Evolutionary conservation across 164 flowering plant genomes (phyloP).

Genomic region (Hamamelis virginiana): DNA sequence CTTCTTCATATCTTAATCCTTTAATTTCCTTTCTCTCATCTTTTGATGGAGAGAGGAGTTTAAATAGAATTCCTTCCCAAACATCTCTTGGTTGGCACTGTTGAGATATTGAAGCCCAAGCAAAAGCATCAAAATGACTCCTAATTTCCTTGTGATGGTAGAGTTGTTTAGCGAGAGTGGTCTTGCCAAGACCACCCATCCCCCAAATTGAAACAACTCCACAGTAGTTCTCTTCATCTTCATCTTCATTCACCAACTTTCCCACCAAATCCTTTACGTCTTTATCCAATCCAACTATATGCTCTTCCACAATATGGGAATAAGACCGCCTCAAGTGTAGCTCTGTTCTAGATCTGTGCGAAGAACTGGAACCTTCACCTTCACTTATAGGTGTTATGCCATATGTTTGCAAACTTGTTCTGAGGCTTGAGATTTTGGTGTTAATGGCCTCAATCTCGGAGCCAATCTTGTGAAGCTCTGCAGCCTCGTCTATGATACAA

Average conservation of each 20-base stretch:
- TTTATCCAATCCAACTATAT: constrained; percentile 15
- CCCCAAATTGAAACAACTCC: constrained; percentile 14
- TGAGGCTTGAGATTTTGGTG: constrained; percentile 8
- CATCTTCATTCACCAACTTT: background rate
- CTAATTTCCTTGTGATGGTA: background rate
- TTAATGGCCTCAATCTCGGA: too few relatives aligned
- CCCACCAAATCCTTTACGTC: too few relatives aligned
- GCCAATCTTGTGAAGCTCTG: too few relatives aligned
- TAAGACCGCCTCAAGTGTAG: constrained; percentile 2
- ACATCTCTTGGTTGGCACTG: too few relatives aligned
- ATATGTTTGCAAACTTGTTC: constrained; percentile 3
- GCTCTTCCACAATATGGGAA: constrained; percentile 5
- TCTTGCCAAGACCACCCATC: constrained; percentile 30
- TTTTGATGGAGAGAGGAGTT: too few relatives aligned
- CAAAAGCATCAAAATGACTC: constrained; percentile 10
- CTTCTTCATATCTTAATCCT: too few relatives aligned
- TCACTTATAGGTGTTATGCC: constrained; percentile 3
- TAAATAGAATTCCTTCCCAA: too few relatives aligned
- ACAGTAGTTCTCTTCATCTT: background rate
- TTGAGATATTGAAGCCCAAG: too few relatives aligned
- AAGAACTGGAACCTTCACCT: background rate
- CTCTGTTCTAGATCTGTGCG: too few relatives aligned
- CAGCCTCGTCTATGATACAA: too few relatives aligned
- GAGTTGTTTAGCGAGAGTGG: constrained; percentile 24
- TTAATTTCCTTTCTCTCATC: too few relatives aligned